Evolutionary conservation across 1,284 basidiomycete genomes (phyloP), one percentile per base, ranked within the genome.

Genomic region (Boletus semigastroideus): DNA sequence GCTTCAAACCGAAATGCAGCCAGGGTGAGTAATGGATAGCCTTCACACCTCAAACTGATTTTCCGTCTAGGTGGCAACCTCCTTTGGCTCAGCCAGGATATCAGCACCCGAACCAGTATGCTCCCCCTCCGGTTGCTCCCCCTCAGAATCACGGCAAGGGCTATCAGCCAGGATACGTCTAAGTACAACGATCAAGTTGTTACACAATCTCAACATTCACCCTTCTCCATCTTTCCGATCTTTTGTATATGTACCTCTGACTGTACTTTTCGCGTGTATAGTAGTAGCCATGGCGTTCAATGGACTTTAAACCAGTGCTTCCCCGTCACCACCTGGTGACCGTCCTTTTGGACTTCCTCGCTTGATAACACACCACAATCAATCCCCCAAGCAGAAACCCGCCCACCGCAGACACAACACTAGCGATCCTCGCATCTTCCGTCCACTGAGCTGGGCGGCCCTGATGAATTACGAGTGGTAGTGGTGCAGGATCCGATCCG

Each of bases 1-100:
- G 49, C 76, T 79, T 69, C 65, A 69, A 52, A 69, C 76, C 16
- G 70, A 72, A 0, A 64, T 74, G 56, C 78, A 80, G 54, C 65
- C 64, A 52, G 74, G 72, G 78, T 79, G 47, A 59, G 77, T 34
- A 14, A 71, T 34, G 8, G 14, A 27, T n/a, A 10, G 3, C 20
- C 5, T 37, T 53, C 8, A 43, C 30, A 12, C 1, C 16, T 9
- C 13, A 9, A 36, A 16, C 10, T 31, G 34, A n/a, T 8, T 19
- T 36, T 19, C 39, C 20, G 14, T 49, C 7, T 49, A 80, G 78
- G 33, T 80, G 76, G 76, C 77, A 73, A 54, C 78, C 78, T 28
- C 66, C 69, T 37, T 25, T 70, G 7, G 60, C 63, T 25, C 60
- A 64, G 44, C 62, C 64, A 38, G 70, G 70, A 41, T 73, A 67